Evolutionary conservation across 139 green algal species (phyloP).

Genomic region (Closterium sp.): DNA sequence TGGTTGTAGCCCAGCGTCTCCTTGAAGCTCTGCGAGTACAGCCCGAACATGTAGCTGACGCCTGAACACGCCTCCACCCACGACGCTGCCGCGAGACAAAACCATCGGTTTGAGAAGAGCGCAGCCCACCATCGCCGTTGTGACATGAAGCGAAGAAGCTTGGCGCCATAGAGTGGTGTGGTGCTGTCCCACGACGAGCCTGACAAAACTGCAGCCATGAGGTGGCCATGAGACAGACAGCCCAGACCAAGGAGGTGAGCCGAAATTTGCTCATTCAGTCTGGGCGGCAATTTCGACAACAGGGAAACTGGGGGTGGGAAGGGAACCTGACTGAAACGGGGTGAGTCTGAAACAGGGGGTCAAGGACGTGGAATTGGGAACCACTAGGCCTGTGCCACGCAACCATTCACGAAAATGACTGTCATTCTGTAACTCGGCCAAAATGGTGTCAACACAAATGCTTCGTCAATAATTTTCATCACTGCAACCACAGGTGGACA

Average conservation of each 20-base stretch:
- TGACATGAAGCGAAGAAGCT: background rate
- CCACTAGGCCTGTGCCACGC: too few relatives aligned
- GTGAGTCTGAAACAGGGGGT: too few relatives aligned
- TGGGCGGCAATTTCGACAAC: too few relatives aligned
- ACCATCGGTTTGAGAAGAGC: slow-evolving; percentile 32
- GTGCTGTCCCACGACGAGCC: background rate
- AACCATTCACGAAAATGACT: too few relatives aligned
- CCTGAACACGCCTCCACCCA: slow-evolving; percentile 38
- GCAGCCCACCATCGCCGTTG: background rate
- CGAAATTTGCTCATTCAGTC: too few relatives aligned
- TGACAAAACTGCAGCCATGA: background rate
- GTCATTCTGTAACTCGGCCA: too few relatives aligned
- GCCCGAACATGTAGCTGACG: slow-evolving; percentile 28
- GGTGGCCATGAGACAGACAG: background rate
- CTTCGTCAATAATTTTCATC: too few relatives aligned
- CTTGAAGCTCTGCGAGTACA: slow-evolving; percentile 49
- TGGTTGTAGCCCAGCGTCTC: slow-evolving; percentile 42
- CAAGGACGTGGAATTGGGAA: background rate
- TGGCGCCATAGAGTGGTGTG: background rate
- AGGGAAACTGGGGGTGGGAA: too few relatives aligned
- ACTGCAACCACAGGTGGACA: too few relatives aligned
- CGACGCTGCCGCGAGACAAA: slow-evolving; percentile 21
- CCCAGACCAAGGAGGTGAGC: background rate
- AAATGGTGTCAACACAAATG: too few relatives aligned
- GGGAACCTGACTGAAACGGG: too few relatives aligned